Evolutionary conservation across 2,329 filamentous ascomycete genomes (phyloP).

Genomic region (Teratosphaeria destructans): DNA sequence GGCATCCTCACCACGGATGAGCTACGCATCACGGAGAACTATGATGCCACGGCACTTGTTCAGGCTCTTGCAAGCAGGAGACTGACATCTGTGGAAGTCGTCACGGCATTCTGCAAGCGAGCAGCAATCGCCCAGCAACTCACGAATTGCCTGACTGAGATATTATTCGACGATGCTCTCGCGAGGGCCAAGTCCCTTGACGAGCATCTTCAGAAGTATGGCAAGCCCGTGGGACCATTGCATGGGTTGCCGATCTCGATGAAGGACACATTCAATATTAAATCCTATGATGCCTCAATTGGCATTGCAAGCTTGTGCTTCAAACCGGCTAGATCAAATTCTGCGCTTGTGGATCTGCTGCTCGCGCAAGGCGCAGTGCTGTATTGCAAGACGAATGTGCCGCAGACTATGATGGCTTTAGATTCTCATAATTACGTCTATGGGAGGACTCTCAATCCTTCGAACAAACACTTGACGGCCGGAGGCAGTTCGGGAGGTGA

Average conservation of each 20-base stretch:
- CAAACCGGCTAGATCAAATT: conserved; percentile 29
- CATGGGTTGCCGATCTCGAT: conserved; percentile 31
- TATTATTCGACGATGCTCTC: conserved; percentile 29
- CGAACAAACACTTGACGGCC: conserved; percentile 38
- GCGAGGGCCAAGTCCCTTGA: conserved; percentile 31
- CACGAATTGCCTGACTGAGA: conserved; percentile 25
- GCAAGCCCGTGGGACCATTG: conserved; percentile 32
- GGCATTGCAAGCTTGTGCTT: conserved; percentile 35
- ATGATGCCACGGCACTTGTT: conserved; percentile 35
- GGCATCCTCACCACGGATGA: conserved; percentile 43
- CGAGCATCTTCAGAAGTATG: conserved; percentile 24
- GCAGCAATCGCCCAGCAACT: conserved; percentile 37
- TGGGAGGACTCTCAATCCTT: conserved; percentile 39
- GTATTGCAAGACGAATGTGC: conserved; percentile 46
- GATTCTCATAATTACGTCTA: conserved; percentile 45
- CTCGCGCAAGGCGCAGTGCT: conserved; percentile 38
- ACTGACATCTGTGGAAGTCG: conserved; percentile 29
- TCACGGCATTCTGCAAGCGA: conserved; percentile 36
- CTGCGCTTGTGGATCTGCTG: conserved; percentile 34
- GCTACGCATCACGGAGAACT: conserved; percentile 45
- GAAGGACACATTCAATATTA: conserved; percentile 28
- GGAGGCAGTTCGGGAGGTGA: conserved; percentile 46
- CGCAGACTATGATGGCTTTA: conserved; percentile 43
- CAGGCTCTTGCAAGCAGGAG: conserved; percentile 25
- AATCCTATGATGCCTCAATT: conserved; percentile 28